Evolutionary conservation across 257 asterid species (phyloP).

Genomic region (Capsicum baccatum): DNA sequence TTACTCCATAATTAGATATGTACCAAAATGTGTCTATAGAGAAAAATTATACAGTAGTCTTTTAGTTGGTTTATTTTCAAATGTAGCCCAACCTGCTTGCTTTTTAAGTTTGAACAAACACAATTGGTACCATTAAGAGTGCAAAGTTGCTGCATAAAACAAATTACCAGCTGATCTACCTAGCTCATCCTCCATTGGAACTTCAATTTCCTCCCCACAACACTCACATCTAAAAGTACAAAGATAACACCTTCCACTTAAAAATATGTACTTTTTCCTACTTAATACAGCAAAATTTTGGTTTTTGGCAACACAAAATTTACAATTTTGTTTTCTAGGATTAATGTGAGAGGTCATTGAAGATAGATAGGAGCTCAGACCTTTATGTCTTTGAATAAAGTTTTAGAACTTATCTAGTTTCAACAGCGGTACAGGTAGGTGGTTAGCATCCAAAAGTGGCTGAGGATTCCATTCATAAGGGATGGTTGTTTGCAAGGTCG

Average conservation of each 20-base stretch:
- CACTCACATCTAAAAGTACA: not conserved
- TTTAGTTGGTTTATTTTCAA: slow-evolving; percentile 2
- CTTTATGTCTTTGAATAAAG: not conserved
- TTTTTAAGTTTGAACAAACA: not conserved
- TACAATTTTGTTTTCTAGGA: not conserved
- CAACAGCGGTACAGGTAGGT: not conserved
- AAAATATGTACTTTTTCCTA: not conserved
- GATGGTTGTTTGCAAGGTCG: not conserved
- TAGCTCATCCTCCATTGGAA: not conserved
- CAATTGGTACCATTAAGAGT: not conserved
- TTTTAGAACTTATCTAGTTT: not conserved
- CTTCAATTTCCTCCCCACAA: not conserved
- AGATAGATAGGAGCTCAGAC: slow-evolving; percentile 10
- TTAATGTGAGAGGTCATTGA: not conserved
- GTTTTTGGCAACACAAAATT: not conserved
- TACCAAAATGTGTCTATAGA: not conserved
- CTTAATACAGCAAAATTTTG: not conserved
- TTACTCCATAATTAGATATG: not conserved
- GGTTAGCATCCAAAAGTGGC: slow-evolving; percentile 6
- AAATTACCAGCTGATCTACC: slow-evolving; percentile 2
- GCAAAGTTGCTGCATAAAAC: not conserved
- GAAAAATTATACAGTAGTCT: not conserved
- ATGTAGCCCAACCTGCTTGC: not conserved
- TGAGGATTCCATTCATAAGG: not conserved
- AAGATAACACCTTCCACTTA: not conserved